Evolutionary conservation across 1,139 yeast genomes (phyloP), one percentile per base, ranked within the genome.

Genomic region (Taphrina populina): DNA sequence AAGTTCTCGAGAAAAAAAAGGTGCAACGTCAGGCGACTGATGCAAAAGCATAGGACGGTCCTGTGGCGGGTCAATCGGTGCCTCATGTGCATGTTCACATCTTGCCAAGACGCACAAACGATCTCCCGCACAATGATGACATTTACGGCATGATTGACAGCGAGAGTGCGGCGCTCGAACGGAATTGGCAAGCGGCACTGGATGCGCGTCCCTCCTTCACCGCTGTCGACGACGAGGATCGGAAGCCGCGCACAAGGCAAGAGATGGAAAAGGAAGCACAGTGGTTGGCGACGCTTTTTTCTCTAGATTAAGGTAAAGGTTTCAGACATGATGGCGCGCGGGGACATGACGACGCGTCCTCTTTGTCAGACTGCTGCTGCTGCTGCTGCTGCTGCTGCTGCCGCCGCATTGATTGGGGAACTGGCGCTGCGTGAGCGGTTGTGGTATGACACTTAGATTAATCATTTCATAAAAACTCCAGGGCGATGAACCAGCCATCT

Each of bases 71-170:
- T 2, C 97, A 90, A 66, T 80, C 90, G 15, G 82, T 92, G 1
- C 95, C 96, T 2, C 97, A 90, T 69, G 75, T 90, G 20, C 97
- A 90, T n/a, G 57, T 95, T 23, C 97, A 90, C 68, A 71, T 90
- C 19, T 87, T 90, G 30, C 98, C 97, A 2, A 74, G 97, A 36
- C 73, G 74, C 53, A 67, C 70, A 7, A 83, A 84, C 62, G 83
- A 81, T 36, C 76, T 78, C 61, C 64, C 64, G 4, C 65, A 66
- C 8, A 64, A 70, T 47, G 95, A 87, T 65, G 79, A 76, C 37
- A 77, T 90, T 34, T 87, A 90, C 67, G 71, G 70, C 7, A 70
- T 73, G 63, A 67, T 90, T 51, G 90, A 87, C 61, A 66, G 69
- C 2, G 64, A 67, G 40, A 74, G 73, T 32, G 66, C 65, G 1